Conservation (phyloP, 139 green algal genomes). For the Yamagishiella unicocca region DNA sequence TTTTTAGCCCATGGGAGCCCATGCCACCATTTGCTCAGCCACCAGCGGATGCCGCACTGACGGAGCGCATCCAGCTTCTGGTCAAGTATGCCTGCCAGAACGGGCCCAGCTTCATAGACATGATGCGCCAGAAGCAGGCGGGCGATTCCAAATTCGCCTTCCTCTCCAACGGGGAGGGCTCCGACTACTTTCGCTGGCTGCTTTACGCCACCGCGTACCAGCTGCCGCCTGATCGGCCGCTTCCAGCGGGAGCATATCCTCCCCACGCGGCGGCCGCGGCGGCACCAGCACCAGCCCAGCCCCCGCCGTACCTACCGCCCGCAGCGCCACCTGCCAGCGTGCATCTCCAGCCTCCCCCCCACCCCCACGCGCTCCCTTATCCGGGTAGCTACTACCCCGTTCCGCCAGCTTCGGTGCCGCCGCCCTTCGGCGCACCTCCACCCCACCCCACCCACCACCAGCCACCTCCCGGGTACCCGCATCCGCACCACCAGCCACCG, state of each 20-base stretch:
- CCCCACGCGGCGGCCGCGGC: neutral
- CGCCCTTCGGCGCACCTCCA: neutral
- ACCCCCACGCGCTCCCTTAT: neutral
- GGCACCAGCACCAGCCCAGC: neutral
- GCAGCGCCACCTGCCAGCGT: neutral
- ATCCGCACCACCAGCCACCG: neutral
- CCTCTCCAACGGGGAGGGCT: slow-evolving; percentile 51
- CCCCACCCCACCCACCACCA: neutral
- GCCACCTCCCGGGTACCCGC: neutral
- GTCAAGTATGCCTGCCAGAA: slow-evolving; percentile 56
- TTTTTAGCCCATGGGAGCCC: slow-evolving; percentile 52
- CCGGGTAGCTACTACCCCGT: neutral
- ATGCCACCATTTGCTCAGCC: slow-evolving; percentile 35
- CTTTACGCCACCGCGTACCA: slow-evolving; percentile 49
- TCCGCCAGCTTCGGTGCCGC: neutral
- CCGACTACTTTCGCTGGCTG: slow-evolving; percentile 61
- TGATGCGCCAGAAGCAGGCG: slow-evolving; percentile 67
- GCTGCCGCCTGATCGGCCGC: neutral
- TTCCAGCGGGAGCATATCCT: neutral
- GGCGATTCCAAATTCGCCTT: slow-evolving; percentile 69
- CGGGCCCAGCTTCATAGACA: slow-evolving; percentile 64
- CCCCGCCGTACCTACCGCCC: neutral
- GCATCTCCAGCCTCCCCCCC: neutral
- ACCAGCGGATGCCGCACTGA: slow-evolving; percentile 40
- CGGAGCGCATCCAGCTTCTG: slow-evolving; percentile 54